These are phyloP conservation scores for Sinapis alba DNA, from an alignment of 441 rosid species.

Conservation along the genomic window DNA sequence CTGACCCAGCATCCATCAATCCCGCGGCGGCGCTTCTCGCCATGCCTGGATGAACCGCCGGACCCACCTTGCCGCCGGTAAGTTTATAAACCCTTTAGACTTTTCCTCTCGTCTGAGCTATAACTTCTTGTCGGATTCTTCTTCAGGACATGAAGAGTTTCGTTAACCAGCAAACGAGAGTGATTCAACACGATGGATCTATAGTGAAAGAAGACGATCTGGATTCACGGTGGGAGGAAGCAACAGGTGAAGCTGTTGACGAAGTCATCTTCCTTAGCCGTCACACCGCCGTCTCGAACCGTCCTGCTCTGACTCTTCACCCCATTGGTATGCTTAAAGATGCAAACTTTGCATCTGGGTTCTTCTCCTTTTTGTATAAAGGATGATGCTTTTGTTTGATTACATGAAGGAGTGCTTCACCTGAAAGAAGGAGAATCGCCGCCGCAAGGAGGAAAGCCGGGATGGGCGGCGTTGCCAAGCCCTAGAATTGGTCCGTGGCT, in stretches of 20 bases:
- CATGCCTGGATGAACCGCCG: slow-evolving; percentile 66
- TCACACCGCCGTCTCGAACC: slow-evolving; percentile 80
- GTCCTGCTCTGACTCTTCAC: slow-evolving; percentile 81
- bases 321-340: slow-evolving; percentile 54
- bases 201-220: slow-evolving; percentile 72
- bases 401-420: slow-evolving; percentile 80
- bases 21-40: slow-evolving; percentile 75
- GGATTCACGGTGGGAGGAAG: slow-evolving; percentile 80
- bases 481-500: slow-evolving; percentile 93
- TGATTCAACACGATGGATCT: slow-evolving; percentile 62
- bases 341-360: slow-evolving; percentile 13
- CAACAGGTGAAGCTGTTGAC: slow-evolving; percentile 71
- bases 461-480: slow-evolving; percentile 86
- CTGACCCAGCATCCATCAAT: slow-evolving; percentile 83
- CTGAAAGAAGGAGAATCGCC: slow-evolving; percentile 66
- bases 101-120: neutral
- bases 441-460: slow-evolving; percentile 84
- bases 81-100: neutral
- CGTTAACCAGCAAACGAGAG: slow-evolving; percentile 52
- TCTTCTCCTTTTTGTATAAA: neutral
- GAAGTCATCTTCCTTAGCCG: slow-evolving; percentile 84
- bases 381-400: neutral
- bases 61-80: slow-evolving; percentile 54
- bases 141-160: slow-evolving; percentile 64
- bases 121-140: neutral